phyloP scores from a whole-genome alignment of 495 filamentous ascomycete genomes.

The Neurospora terricola region DNA sequence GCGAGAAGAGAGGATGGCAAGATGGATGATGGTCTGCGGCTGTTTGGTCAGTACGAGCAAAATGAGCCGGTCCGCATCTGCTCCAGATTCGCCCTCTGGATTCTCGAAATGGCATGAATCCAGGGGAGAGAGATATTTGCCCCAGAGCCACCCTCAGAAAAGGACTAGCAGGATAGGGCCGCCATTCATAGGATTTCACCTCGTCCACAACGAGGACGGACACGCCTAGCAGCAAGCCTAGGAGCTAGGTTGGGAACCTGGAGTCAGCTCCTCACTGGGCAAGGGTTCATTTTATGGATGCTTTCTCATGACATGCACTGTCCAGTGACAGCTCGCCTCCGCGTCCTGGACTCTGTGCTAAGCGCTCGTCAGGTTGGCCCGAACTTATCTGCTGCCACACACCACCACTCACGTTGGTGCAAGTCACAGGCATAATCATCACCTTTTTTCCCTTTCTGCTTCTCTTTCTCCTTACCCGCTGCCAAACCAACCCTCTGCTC shows the following conservation, averaged over 20 bases:
- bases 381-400: slow-evolving; percentile 22
- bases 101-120: not conserved
- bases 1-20: not conserved
- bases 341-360: slow-evolving; percentile 9
- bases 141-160: not conserved
- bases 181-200: not conserved
- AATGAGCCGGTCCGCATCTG: slow-evolving; percentile 16
- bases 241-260: not conserved
- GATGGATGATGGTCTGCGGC: not conserved
- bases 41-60: not conserved
- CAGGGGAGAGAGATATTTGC: not conserved
- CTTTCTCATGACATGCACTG: slow-evolving; percentile 3
- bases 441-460: slow-evolving; percentile 1
- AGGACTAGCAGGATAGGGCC: not conserved
- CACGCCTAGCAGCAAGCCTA: not conserved
- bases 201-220: not conserved
- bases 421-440: slow-evolving; percentile 2
- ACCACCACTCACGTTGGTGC: slow-evolving; percentile 1
- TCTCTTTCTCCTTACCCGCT: slow-evolving; percentile 4
- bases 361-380: slow-evolving; percentile 20
- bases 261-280: slow-evolving; percentile 3
- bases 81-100: slow-evolving; percentile 3
- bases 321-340: slow-evolving; percentile 24
- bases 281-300: slow-evolving; percentile 21
- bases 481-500: slow-evolving; percentile 3